These are phyloP conservation scores for Inga leiocalycina DNA, from an alignment of 306 rosid species.

Conservation along the genomic window DNA sequence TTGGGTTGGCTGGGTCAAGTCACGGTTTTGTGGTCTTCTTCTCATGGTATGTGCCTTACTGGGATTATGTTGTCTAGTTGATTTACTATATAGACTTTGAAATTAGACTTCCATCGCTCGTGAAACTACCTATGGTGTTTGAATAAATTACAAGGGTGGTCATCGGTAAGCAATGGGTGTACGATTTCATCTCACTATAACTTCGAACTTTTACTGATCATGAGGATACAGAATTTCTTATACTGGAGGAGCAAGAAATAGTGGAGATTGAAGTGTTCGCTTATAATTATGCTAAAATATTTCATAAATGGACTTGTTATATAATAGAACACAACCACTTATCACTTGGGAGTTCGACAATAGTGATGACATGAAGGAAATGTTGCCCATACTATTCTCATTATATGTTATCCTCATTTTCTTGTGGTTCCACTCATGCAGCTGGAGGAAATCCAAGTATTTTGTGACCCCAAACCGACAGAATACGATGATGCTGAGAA, in stretches of 20 bases:
- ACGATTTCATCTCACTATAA: not conserved
- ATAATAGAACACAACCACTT: not conserved
- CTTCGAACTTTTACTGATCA: not conserved
- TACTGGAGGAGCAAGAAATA: not conserved
- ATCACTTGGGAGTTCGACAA: not conserved
- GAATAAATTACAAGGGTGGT: not conserved
- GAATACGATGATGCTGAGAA: conserved; percentile 40
- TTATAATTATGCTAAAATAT: not conserved
- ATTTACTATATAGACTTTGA: not conserved
- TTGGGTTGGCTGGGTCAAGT: conserved; percentile 56
- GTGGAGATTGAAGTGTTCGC: not conserved
- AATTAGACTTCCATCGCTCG: not conserved
- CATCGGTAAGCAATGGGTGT: not conserved
- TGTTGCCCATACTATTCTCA: not conserved
- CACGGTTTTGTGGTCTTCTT: conserved; percentile 48
- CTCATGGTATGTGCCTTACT: conserved; percentile 36
- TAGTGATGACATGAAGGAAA: not conserved
- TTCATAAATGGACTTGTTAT: not conserved
- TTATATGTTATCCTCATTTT: conserved; percentile 8
- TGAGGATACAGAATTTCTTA: not conserved
- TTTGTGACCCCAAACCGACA: conserved; percentile 56
- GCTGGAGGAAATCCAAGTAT: conserved; percentile 46
- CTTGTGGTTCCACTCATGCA: conserved; percentile 30
- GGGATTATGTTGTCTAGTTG: not conserved
- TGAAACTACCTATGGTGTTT: not conserved